phyloP scores from a whole-genome alignment of 1,284 basidiomycete genomes.

The Ceratobasidium sp. region DNA sequence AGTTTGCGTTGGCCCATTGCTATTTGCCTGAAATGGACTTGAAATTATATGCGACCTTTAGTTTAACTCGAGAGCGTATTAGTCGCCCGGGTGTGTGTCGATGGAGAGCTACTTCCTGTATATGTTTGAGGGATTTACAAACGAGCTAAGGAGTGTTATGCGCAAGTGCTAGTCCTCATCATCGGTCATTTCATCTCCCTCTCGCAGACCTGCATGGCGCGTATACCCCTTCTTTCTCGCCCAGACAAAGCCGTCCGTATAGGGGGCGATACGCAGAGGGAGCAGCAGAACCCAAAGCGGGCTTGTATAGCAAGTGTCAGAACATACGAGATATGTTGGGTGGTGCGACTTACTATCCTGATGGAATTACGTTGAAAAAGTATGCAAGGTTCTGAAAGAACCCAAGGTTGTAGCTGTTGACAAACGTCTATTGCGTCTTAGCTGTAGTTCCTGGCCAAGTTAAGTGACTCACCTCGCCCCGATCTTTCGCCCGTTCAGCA shows the following conservation, averaged over 20 bases:
- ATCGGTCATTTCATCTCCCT: conserved; percentile 63
- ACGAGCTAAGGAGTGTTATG: neutral
- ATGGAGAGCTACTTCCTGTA: no score
- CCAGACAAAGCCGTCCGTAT: conserved; percentile 88
- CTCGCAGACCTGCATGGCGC: conserved; percentile 57
- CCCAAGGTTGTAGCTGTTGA: conserved; percentile 94
- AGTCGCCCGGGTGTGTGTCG: no score
- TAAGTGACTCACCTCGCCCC: conserved; percentile 69
- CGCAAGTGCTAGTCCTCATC: conserved; percentile 48
- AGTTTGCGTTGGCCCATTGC: no score
- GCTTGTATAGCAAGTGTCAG: conserved; percentile 57
- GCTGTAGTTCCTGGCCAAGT: neutral
- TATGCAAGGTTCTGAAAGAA: conserved; percentile 75
- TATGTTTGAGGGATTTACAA: no score
- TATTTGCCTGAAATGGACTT: no score
- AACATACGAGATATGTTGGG: conserved; percentile 22
- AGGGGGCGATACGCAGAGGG: conserved; percentile 82
- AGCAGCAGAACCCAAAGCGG: conserved; percentile 80
- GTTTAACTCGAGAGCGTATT: no score
- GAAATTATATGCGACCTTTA: no score
- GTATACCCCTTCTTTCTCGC: conserved; percentile 69
- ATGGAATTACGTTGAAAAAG: conserved; percentile 88
- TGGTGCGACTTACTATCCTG: conserved; percentile 73
- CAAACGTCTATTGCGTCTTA: conserved; percentile 66
- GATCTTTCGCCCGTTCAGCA: conserved; percentile 70